Base-by-base conservation (phyloP, 345 rosid species). In the Clausena lansium region DNA sequence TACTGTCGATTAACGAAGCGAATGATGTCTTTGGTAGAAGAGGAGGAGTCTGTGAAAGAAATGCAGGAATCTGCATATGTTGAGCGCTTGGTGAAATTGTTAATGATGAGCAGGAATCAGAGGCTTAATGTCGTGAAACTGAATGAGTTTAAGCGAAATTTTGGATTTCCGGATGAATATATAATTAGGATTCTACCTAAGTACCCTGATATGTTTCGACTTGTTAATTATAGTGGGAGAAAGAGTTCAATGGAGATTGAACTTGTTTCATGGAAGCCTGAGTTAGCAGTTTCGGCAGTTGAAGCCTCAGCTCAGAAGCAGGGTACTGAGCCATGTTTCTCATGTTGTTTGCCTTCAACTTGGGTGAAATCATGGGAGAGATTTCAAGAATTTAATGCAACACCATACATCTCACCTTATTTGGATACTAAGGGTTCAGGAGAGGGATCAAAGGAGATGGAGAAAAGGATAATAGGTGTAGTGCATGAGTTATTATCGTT, bases 231-330 rank as follows among this genome's bases (percentile, higher is more conserved):
- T 52, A 74, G 87, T 75, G 95, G 97, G 55, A 95, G 96, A 81
- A 95, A 84, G 86, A 93, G 92, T 81, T 93, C 99, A 13, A 89
- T 91, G 99, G 97, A 94, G 86, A 92, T 95, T 39, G 97, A 93
- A 83, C 93, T 94, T 63, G 45, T 94, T 75, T 87, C 88, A 1
- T 94, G 97, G 97, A 82, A 87, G 28, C 87, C 91, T 25, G 89
- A 89, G 45, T 76, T 89, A 27, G 93, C 97, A 67, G 87, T 91
- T 76, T 94, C 98, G 20, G 85, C 92, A 0, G 78, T 94, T 85
- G 96, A 95, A 85, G 90, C 85, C 13, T 82, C 86, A 36, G 90
- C 98, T 14, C 75, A 7, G 65, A 76, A 79, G 83, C 80, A 74
- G 45, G 92, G 89, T 36, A 78, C 81, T 58, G 82, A 88, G 78